Evolutionary conservation across 495 filamentous ascomycete species (phyloP), one percentile per base, ranked within the genome.

Genomic region (Xylaria sp.): DNA sequence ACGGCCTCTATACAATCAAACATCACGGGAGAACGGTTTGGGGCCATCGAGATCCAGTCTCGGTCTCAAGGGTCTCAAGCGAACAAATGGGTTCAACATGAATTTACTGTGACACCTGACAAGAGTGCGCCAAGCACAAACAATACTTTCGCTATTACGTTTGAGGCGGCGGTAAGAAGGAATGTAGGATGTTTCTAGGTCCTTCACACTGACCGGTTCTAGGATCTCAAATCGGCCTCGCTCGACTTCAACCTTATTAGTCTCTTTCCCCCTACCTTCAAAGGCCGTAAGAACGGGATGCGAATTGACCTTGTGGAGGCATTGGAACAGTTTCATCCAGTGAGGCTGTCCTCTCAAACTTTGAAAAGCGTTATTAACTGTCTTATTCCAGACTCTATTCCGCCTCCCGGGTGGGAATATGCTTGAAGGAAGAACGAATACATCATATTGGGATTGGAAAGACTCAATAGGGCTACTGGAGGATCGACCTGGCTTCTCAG

Each of bases 321-420:
- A 24, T 77, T 92, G 5, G 83, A 81, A 2, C 83, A 83, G 24
- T 69, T 90, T 9, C 83, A 87, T 8, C 87, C 88, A 0, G 81
- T 82, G 58, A 74, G 72, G 29, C 21, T 40, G 55, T 17, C 12
- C 26, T 1, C 24, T 21, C 48, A 4, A 62, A 5, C 58, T 44
- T 29, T 5, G 19, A 14, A 57, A 37, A 8, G 29, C 46, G 21
- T 14, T 50, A 41, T 70, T 76, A 48, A 76, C 46, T 12, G 12
- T 40, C 9, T 4, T 41, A 0, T 31, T 31, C 19, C 11, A 66
- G 69, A 83, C 75, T 31, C 89, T 91, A 72, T 80, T 93, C 44
- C 83, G 91, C 7, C 87, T 91, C 52, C 90, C 90, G 0, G 90
- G 90, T 33, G 91, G 91, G 1, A 92, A 92, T 74, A 91, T 90